Evolutionary conservation across 2,329 filamentous ascomycete species (phyloP).

Genomic region (Lizonia empirigonia): DNA sequence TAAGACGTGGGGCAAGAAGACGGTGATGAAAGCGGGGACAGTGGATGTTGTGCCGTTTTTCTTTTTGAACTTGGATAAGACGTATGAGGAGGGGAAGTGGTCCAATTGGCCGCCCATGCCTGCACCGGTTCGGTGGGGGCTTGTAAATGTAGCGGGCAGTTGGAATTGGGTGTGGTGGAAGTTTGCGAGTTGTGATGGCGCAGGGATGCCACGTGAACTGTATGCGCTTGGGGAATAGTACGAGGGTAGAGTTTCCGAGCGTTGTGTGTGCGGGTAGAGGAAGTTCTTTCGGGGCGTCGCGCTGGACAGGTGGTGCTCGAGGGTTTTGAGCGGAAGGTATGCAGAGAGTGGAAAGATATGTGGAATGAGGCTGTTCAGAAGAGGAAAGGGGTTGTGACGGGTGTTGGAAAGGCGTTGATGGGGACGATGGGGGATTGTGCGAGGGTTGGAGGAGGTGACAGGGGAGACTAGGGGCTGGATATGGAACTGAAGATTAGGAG

Average conservation of each 20-base stretch:
- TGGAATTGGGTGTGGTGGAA: conserved; percentile 66
- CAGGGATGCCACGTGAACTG: conserved; percentile 58
- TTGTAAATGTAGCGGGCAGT: conserved; percentile 64
- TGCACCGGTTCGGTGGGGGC: conserved; percentile 62
- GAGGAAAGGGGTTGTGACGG: background rate
- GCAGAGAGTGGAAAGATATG: background rate
- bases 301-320: background rate
- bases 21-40: conserved; percentile 65
- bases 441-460: too few relatives aligned
- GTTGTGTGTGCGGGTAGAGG: too few relatives aligned
- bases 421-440: too few relatives aligned
- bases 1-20: conserved; percentile 67
- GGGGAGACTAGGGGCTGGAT: too few relatives aligned
- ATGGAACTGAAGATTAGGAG: too few relatives aligned
- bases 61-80: conserved; percentile 66
- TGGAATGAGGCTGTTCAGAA: background rate
- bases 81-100: conserved; percentile 65
- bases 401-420: too few relatives aligned
- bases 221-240: conserved; percentile 13
- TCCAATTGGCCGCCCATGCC: conserved; percentile 70
- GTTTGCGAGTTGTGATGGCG: conserved; percentile 66
- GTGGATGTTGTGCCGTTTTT: conserved; percentile 69
- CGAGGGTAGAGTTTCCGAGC: too few relatives aligned
- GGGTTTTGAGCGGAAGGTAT: background rate
- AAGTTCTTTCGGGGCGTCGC: background rate